Percentiles rank a stretch among this genome's conserved stretches.
phyloP scores from a whole-genome alignment of 202 grass and related monocot genomes.

The Zizania palustris region DNA sequence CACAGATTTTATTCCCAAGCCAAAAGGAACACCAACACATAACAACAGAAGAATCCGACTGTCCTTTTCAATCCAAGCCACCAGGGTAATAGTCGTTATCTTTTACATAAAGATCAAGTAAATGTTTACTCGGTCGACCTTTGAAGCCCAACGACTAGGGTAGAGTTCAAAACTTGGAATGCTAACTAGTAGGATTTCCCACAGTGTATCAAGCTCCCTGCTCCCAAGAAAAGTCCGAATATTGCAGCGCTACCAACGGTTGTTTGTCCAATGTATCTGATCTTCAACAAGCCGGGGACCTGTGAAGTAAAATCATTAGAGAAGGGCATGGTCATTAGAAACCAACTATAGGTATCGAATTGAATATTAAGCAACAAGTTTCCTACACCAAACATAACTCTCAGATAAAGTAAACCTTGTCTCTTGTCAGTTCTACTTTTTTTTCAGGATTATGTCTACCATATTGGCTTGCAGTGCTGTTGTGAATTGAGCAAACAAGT shows the following conservation, averaged over 20 bases:
- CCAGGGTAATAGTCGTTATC: constrained; percentile 30
- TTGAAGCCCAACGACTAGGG: constrained; percentile 16
- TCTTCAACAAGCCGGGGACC: constrained; percentile 92
- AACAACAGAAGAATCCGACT: constrained; percentile 33
- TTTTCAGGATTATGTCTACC: neutral
- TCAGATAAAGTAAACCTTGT: constrained; percentile 3
- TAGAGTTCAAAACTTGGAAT: constrained; percentile 19
- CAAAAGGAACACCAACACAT: constrained; percentile 14
- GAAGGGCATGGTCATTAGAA: neutral
- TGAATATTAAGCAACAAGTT: neutral
- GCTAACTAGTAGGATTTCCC: constrained; percentile 78
- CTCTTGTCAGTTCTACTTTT: neutral
- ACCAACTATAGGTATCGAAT: neutral
- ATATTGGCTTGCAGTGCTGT: neutral
- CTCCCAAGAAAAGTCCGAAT: constrained; percentile 86
- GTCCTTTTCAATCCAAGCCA: no score
- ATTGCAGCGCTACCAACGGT: constrained; percentile 79
- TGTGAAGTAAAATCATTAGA: constrained; percentile 35
- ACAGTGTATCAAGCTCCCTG: constrained; percentile 97
- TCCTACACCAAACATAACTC: neutral
- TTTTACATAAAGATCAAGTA: constrained; percentile 37
- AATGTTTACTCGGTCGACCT: neutral
- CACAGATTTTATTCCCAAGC: constrained; percentile 40
- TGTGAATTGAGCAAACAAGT: neutral
- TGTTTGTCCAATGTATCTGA: constrained; percentile 82